Conservation (phyloP, 495 filamentous ascomycete species). For the Aspergillus panamensis region DNA sequence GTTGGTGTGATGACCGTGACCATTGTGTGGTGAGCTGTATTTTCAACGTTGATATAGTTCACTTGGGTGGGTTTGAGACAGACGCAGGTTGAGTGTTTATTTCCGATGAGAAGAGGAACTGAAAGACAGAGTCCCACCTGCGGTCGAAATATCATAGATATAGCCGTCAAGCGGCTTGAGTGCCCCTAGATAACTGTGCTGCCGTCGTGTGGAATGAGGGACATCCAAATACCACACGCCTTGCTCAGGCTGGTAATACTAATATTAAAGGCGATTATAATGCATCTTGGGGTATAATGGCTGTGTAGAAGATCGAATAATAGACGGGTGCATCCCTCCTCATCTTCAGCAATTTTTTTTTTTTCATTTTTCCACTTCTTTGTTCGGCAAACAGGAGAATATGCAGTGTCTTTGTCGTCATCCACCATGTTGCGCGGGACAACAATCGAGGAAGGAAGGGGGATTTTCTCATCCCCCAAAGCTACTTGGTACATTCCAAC, state of each 20-base stretch:
- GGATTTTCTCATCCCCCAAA: not conserved
- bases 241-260: not conserved
- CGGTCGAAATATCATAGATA: constrained; percentile 2
- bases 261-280: too few relatives aligned
- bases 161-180: not conserved
- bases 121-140: not conserved
- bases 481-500: not conserved
- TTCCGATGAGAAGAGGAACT: not conserved
- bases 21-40: not conserved
- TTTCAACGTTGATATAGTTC: not conserved
- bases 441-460: not conserved
- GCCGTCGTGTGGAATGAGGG: constrained; percentile 17
- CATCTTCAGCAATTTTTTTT: not conserved
- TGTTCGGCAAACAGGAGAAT: not conserved
- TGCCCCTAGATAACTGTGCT: not conserved
- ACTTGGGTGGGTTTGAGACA: not conserved
- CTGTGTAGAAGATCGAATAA: too few relatives aligned
- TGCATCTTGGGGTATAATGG: too few relatives aligned
- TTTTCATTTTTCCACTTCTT: not conserved
- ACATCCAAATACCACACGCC: not conserved
- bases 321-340: too few relatives aligned
- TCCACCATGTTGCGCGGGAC: not conserved
- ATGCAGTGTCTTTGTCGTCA: not conserved
- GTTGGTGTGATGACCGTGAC: not conserved
- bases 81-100: not conserved